phyloP scores from a whole-genome alignment of 257 asterid species.

The Solanum ahanhuiri region DNA sequence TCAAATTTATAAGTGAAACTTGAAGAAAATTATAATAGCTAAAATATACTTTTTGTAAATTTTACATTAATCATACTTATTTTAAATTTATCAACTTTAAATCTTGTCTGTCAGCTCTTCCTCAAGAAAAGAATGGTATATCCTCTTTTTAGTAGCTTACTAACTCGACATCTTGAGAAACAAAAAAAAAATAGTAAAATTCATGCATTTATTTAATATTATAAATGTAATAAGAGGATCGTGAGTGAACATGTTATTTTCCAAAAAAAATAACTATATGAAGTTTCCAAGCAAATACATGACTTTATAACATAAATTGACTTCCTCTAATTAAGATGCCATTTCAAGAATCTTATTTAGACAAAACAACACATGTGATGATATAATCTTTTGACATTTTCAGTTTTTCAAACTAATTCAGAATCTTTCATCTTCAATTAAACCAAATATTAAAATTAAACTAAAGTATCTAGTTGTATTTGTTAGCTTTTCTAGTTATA shows the following conservation, averaged over 20 bases:
- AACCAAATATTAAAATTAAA: not conserved
- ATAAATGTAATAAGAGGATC: not conserved
- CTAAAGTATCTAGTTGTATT: not conserved
- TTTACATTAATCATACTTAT: not conserved
- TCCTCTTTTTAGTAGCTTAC: not conserved
- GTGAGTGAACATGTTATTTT: not conserved
- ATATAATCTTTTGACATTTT: conserved; percentile 9
- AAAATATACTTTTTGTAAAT: not conserved
- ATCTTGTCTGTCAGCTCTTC: not conserved
- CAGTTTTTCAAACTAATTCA: not conserved
- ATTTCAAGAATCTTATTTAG: not conserved
- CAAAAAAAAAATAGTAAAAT: not conserved
- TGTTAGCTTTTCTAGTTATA: not conserved
- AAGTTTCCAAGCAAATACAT: not conserved
- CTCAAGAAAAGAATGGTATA: not conserved
- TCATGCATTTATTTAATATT: not conserved
- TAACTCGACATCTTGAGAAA: not conserved
- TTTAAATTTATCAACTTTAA: not conserved
- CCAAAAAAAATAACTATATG: not conserved
- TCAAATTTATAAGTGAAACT: not conserved
- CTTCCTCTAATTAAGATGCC: not conserved
- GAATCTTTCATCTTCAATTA: not conserved
- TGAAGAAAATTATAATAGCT: not conserved
- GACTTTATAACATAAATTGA: not conserved
- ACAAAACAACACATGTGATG: not conserved